Evolutionary conservation across 2,329 filamentous ascomycete species (phyloP), one percentile per base, ranked within the genome.

Genomic region (Nothopassalora personata): DNA sequence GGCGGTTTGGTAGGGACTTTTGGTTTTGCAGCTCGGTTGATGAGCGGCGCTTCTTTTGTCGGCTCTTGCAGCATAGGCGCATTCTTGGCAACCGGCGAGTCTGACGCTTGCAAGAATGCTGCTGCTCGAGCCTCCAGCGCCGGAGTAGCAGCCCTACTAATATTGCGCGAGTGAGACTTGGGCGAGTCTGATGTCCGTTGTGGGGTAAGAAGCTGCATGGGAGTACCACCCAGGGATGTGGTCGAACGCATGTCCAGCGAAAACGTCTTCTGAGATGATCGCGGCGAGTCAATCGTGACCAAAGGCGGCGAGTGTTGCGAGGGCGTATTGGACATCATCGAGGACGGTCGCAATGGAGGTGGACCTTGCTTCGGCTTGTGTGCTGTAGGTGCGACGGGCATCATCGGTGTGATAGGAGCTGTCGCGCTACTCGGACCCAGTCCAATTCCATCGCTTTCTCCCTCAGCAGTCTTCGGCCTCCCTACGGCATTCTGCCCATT

Each of bases 11-110:
- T 72, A 10, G 80, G 80, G 56, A 88, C 82, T 67, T 84, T 86
- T 4, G 88, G 87, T 73, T 95, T 96, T 45, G 90, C 89, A 31
- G 86, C 85, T 56, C 92, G 85, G 71, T 95, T 94, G 39, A 92
- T 81, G 0, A 89, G 88, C 4, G 91, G 90, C 9, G 90, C 89
- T 10, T 80, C 72, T 4, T 80, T 80, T 10, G 74, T 60, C 11
- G 58, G 46, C 19, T 64, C 60, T 15, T 60, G n/a, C 36, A 57
- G 50, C 7, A 58, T 27, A 23, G 57, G 27, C 15, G 33, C 18
- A 45, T 48, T 39, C 33, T 57, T 53, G 10, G 39, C 34, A 1
- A 46, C 33, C 15, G 63, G 56, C n/a, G 60, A 55, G 7, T 67
- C 64, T 13, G 66, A 54, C 27, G 70, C 58, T 30, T 70, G 70